phyloP scores from a whole-genome alignment of 768 basidiomycete genomes.

The Pholiota molesta region DNA sequence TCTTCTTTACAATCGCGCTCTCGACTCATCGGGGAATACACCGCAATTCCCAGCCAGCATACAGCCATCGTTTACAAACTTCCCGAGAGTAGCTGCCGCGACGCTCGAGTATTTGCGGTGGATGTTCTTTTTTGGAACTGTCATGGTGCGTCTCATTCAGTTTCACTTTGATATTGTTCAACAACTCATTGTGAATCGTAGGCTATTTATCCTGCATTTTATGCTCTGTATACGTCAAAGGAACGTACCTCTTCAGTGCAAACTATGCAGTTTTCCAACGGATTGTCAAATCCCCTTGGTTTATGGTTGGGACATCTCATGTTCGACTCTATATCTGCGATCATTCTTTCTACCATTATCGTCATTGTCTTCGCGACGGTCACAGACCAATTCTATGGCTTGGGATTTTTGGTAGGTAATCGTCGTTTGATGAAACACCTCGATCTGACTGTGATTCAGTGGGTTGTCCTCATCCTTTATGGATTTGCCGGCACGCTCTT shows the following conservation, averaged over 20 bases:
- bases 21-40: conserved; percentile 22
- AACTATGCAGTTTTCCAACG: conserved; percentile 83
- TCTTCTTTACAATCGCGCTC: conserved; percentile 61
- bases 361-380: conserved; percentile 59
- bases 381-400: conserved; percentile 66
- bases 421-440: background rate
- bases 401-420: conserved; percentile 59
- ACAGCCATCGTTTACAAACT: conserved; percentile 61
- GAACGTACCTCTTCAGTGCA: conserved; percentile 75
- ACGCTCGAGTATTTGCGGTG: conserved; percentile 70
- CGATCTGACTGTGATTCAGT: background rate
- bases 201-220: conserved; percentile 82
- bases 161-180: background rate
- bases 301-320: conserved; percentile 81
- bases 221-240: conserved; percentile 71
- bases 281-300: conserved; percentile 66
- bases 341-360: conserved; percentile 63
- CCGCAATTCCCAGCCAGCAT: conserved; percentile 13
- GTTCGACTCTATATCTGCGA: conserved; percentile 66
- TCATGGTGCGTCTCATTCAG: conserved; percentile 53
- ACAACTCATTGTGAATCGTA: conserved; percentile 24
- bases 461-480: conserved; percentile 49
- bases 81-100: conserved; percentile 53
- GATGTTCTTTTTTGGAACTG: conserved; percentile 72
- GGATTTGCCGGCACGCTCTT: conserved; percentile 70